These are phyloP conservation scores for peach (Prunus persica) DNA, from an alignment of 306 rosid genomes.

Conservation along the genomic window DNA sequence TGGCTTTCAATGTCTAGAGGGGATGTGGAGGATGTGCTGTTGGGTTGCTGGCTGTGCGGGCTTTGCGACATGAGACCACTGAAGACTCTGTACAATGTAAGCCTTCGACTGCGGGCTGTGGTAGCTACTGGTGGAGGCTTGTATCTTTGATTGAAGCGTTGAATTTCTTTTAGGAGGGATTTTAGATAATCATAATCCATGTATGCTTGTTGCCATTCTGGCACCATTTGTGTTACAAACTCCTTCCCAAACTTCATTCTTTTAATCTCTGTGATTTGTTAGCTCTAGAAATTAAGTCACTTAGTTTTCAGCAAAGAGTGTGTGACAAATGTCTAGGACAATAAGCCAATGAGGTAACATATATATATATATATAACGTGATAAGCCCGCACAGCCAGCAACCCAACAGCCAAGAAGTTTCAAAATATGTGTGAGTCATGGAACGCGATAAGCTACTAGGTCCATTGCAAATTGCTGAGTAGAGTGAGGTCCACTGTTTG, in stretches of 20 bases:
- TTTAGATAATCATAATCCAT: conserved; percentile 52
- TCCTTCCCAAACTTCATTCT: conserved; percentile 77
- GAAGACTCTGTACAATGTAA: conserved; percentile 56
- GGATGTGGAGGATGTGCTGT: conserved; percentile 6
- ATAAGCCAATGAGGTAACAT: background rate
- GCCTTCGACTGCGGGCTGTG: conserved; percentile 26
- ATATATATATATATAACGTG: background rate
- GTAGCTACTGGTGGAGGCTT: conserved; percentile 14
- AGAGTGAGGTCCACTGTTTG: background rate
- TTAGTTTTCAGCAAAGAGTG: background rate
- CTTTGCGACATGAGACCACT: conserved; percentile 55
- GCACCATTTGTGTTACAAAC: conserved; percentile 59
- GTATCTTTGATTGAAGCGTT: conserved; percentile 16
- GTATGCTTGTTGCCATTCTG: conserved; percentile 81
- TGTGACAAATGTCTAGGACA: background rate
- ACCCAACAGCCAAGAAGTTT: background rate
- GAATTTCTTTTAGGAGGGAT: conserved; percentile 48
- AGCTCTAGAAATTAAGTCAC: background rate
- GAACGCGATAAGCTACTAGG: background rate
- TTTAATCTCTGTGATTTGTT: background rate
- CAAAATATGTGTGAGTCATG: background rate
- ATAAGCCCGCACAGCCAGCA: too few species aligned
- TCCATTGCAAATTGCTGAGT: background rate
- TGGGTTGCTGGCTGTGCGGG: background rate
- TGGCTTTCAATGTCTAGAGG: conserved; percentile 56